These are phyloP conservation scores for Ustilago bromivora DNA, from an alignment of 1,284 basidiomycete species.

Conservation along the genomic window DNA sequence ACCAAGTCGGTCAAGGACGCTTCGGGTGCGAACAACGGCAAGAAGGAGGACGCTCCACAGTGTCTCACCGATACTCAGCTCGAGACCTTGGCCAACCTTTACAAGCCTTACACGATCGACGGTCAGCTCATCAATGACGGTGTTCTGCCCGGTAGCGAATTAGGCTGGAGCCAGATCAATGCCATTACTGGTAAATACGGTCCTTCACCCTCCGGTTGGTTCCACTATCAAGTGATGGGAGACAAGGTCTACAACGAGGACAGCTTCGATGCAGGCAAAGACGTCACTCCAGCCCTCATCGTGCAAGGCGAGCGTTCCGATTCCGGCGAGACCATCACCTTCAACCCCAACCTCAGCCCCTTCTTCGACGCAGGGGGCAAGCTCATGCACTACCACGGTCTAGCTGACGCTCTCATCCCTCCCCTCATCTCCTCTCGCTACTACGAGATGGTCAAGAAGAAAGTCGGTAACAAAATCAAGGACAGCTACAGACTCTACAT, in stretches of 20 bases:
- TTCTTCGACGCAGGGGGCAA: constrained; percentile 67
- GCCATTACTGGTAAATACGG: constrained; percentile 34
- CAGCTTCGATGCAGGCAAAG: constrained; percentile 29
- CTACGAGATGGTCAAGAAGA: constrained; percentile 68
- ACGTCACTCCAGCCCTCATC: constrained; percentile 37
- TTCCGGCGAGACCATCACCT: constrained; percentile 40
- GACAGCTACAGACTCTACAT: constrained; percentile 72
- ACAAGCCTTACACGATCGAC: constrained; percentile 23
- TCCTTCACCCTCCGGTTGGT: constrained; percentile 34
- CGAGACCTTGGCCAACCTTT: constrained; percentile 42
- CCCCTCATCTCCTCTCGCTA: constrained; percentile 70
- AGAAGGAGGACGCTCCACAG: constrained; percentile 7
- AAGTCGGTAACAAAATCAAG: constrained; percentile 51
- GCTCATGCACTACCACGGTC: constrained; percentile 69
- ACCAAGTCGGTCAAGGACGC: neutral
- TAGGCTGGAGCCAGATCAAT: constrained; percentile 24
- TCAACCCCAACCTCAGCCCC: constrained; percentile 60
- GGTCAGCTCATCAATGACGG: constrained; percentile 39
- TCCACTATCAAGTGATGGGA: constrained; percentile 47
- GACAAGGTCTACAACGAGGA: constrained; percentile 14
- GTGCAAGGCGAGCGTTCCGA: constrained; percentile 27
- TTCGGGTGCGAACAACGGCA: constrained; percentile 1
- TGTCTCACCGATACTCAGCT: constrained; percentile 45
- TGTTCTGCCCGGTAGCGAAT: constrained; percentile 41
- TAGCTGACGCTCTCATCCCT: constrained; percentile 69